Evolutionary conservation across 176 grass and related monocot species (phyloP), one percentile per base, ranked within the genome.

Genomic region (Carex scoparia): DNA sequence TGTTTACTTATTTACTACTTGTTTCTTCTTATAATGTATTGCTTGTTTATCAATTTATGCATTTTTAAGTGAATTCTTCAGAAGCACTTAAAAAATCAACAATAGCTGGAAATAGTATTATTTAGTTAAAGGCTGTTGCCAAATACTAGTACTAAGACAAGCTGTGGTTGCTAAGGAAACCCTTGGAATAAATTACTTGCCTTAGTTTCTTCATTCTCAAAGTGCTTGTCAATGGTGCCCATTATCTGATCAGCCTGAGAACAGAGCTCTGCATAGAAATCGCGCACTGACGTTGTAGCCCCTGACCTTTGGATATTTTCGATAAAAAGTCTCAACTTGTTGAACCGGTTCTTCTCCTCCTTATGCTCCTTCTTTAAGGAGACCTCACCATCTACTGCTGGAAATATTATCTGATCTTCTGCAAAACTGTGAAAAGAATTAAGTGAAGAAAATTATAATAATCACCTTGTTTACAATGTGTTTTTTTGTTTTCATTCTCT

Each of bases 221-320:
- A 94, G 82, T 97, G 94, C 6, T 84, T 90, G 86, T 97, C 87
- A 32, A 97, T 94, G 83, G 84, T 92, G 69, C 92, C 82, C 90
- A 94, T 97, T 90, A 97, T 97, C 80, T 92, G 79, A 87, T 94
- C 92, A 90, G 94, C 92, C 85, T 91, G 89, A 87, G 92, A 91
- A 84, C 92, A 97, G 56, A 97, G 86, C 79, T 97, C 86, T 0
- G 86, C 90, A 65, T 87, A 91, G 72, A 94, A 97, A 65, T 94
- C 89, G 13, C 75, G 16, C n/a, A 59, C 49, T 82, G 88, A 87
- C 84, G 92, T 89, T 81, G 84, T 92, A 15, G 87, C 84, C 55
- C 90, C 92, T 69, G 84, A 7, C 72, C 77, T 81, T 81, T 97
- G 90, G 44, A 97, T 92, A 85, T 91, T 81, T 87, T 97, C 89